Evolutionary conservation across 768 basidiomycete species (phyloP), one percentile per base, ranked within the genome.

Genomic region (Dioszegia hungarica): DNA sequence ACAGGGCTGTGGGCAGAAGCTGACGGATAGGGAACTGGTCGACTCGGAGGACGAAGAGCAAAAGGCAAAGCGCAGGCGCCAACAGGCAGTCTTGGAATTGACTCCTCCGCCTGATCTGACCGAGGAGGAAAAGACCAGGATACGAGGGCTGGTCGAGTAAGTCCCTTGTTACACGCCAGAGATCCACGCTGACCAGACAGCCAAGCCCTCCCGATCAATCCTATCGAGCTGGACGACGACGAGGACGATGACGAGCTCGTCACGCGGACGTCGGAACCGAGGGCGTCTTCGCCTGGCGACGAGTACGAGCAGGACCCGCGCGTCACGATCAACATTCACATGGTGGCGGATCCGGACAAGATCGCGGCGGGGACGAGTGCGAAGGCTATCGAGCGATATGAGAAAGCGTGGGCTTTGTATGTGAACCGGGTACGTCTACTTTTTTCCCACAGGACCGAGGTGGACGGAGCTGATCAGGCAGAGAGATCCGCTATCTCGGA

Each of bases 271-370:
- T 10, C 15, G 31, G 31, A 33, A 39, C 45, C 25, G 19, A 6
- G 9, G 33, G 17, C 45, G 11, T 24, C 52, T 27, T 14, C 50
- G 17, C 38, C 47, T n/a, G 25, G 6, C 11, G 39, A 34, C 20
- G 6, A 19, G 12, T 41, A n/a, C 24, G 37, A 37, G 22, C 36
- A 51, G 2, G 50, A 44, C 28, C 47, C 59, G 38, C 46, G 33
- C 15, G 53, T 63, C 37, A 31, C 27, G 6, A 40, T 63, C 48
- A 44, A n/a, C 25, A 43, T 64, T 17, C 39, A 38, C n/a, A 64
- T 64, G 63, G 54, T 52, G 10, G 60, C 47, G 3, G 63, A 64
- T 61, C 63, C 63, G 2, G 57, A 34, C 24, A 50, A 41, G 29
- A 34, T 12, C 15, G 39, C 27, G 34, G 37, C 22, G 5, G 56